Conservation (phyloP, 768 basidiomycete species). For the Tubosaeta brunneosetosa region DNA sequence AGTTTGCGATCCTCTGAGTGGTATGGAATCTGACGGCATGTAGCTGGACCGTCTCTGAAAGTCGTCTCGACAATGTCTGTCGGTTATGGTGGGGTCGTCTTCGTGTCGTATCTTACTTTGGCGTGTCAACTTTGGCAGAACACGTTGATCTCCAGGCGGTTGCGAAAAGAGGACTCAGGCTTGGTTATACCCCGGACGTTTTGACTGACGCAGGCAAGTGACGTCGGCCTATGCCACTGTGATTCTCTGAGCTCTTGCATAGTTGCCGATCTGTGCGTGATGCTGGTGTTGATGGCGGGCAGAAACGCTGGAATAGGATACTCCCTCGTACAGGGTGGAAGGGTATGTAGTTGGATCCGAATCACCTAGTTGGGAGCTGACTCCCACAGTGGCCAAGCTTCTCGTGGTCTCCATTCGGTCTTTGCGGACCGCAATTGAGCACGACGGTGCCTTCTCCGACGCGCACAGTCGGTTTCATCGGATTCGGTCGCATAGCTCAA, state of each 20-base stretch:
- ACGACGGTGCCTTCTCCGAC: constrained; percentile 42
- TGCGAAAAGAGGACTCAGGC: constrained; percentile 54
- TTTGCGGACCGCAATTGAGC: constrained; percentile 82
- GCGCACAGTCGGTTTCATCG: constrained; percentile 84
- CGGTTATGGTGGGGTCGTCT: constrained; percentile 59
- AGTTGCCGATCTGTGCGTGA: constrained; percentile 89
- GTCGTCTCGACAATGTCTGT: constrained; percentile 95
- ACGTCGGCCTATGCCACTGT: not conserved
- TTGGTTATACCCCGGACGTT: constrained; percentile 94
- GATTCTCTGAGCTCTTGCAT: not conserved
- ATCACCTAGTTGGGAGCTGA: not conserved
- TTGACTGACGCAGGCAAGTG: constrained; percentile 80
- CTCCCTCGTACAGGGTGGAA: constrained; percentile 61
- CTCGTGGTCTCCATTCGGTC: constrained; percentile 76
- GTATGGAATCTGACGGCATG: constrained; percentile 20
- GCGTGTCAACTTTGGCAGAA: constrained; percentile 44
- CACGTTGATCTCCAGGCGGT: constrained; percentile 68
- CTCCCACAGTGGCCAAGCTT: constrained; percentile 67
- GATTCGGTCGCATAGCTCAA: constrained; percentile 93
- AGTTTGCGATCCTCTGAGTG: not conserved
- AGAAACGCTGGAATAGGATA: constrained; percentile 69
- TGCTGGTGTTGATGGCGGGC: constrained; percentile 92
- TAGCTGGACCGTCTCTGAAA: constrained; percentile 69
- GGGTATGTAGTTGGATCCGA: constrained; percentile 40
- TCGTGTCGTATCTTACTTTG: not conserved